A percentile compares a stretch with the other conserved stretches of the same genome.
phyloP scores from a whole-genome alignment of 805 yeast genomes.

The Saccharomycopsis sp. region DNA sequence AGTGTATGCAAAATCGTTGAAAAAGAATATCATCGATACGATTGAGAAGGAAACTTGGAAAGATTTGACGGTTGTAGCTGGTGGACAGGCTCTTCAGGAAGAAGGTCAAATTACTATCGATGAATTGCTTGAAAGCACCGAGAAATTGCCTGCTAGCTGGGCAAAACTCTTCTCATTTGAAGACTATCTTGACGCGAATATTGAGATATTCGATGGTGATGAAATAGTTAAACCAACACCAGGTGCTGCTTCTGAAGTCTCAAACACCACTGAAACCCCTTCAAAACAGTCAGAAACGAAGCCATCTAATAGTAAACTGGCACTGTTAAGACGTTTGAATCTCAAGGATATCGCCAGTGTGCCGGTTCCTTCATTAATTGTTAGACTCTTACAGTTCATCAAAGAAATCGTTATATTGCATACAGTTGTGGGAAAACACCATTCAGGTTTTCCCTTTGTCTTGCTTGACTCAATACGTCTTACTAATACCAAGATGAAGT shows the following conservation, averaged over 20 bases:
- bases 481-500: slow-evolving; percentile 48
- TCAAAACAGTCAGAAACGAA: not conserved
- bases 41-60: slow-evolving; percentile 76
- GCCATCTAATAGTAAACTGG: not conserved
- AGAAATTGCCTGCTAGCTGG: slow-evolving; percentile 20
- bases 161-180: slow-evolving; percentile 9
- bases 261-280: not conserved
- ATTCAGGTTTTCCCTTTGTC: slow-evolving; percentile 20
- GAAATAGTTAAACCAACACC: not conserved
- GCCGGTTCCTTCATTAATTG: slow-evolving; percentile 9
- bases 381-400: slow-evolving; percentile 9
- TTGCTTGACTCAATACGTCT: slow-evolving; percentile 41
- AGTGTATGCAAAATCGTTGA: slow-evolving; percentile 13
- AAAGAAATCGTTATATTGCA: slow-evolving; percentile 17
- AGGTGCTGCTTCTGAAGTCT: not conserved
- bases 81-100: slow-evolving; percentile 4
- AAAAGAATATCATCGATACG: slow-evolving; percentile 8
- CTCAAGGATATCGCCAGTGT: not conserved
- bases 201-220: not conserved
- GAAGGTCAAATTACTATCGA: slow-evolving; percentile 44
- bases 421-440: slow-evolving; percentile 14
- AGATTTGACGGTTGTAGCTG: slow-evolving; percentile 50
- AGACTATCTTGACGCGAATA: slow-evolving; percentile 5
- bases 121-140: slow-evolving; percentile 42
- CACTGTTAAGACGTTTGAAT: slow-evolving; percentile 5